A percentile compares a stretch with the other conserved stretches of the same genome.
These are phyloP conservation scores for Camellia granthamiana DNA, from an alignment of 148 eudicot genomes.

Conservation along the genomic window DNA sequence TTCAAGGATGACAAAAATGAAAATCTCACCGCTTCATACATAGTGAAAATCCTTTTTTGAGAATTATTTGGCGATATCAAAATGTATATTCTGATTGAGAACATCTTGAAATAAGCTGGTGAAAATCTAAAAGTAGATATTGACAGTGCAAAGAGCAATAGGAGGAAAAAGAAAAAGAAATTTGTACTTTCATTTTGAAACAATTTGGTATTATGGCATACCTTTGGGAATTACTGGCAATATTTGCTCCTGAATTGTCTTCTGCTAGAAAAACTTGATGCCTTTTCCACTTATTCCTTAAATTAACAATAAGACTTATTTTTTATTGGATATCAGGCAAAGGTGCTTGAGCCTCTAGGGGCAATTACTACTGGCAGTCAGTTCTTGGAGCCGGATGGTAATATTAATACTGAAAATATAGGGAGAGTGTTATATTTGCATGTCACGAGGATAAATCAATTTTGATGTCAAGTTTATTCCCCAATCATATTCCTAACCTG, in stretches of 20 bases:
- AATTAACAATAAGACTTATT: background rate
- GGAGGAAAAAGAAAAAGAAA: too few relatives aligned
- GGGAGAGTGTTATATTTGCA: background rate
- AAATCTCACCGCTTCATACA: too few relatives aligned
- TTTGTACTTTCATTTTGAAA: too few relatives aligned
- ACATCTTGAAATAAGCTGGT: too few relatives aligned
- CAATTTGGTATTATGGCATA: too few relatives aligned
- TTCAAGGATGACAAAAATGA: too few relatives aligned
- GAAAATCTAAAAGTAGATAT: too few relatives aligned
- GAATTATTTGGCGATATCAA: too few relatives aligned
- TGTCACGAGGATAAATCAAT: background rate
- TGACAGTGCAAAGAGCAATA: too few relatives aligned
- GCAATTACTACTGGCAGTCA: constrained; percentile 93
- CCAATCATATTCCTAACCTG: constrained; percentile 99
- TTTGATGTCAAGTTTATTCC: constrained; percentile 68
- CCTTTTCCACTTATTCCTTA: background rate
- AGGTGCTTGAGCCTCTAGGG: constrained; percentile 98
- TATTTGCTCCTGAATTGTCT: background rate
- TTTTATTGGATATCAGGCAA: constrained; percentile 49
- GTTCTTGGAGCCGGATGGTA: constrained; percentile 97
- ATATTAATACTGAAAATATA: constrained; percentile 10
- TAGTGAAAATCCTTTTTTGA: too few relatives aligned
- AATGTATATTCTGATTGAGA: too few relatives aligned
- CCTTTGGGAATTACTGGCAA: too few relatives aligned
- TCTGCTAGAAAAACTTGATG: background rate